Base-by-base conservation (phyloP, 129 eudicot genomes). In the Pittosporum tobira region DNA sequence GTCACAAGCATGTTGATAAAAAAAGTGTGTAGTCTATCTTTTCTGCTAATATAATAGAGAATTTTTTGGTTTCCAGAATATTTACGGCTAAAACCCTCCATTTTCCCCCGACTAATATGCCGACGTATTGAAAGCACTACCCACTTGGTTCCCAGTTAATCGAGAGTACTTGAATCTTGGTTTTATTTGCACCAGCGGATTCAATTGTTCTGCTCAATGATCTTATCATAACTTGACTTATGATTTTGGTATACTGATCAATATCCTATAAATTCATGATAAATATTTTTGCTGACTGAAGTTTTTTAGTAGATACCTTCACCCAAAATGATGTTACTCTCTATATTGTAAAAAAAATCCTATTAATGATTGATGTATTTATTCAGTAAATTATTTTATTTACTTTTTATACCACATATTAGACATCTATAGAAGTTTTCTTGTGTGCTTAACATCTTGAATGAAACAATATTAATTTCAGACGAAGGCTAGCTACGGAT, bases 401-500 rank as follows among this genome's bases (percentile, higher is more conserved):
- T 7, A 43, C 61, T 18, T 0, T 14, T n/a, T n/a, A n/a, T 26
- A 13, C n/a, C 36, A 18, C 24, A 55, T 8, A 29, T 20, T 30
- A 19, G 0, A 10, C 26, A 31, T 55, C 8, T 5, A 9, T 30
- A 30, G 2, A n/a, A n/a, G 14, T 31, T 12, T 25, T 0, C 12
- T 29, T 16, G n/a, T 30, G 45, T 19, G 0, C 21, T 3, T 19
- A 45, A 40, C 42, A 22, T 31, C 48, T 30, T 51, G 18, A 27
- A 18, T 37, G 34, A 38, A 38, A 46, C 48, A 27, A 47, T 64
- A 43, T 64, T 13, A 48, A 52, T 73, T 30, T 61, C 76, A 85
- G 95, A 55, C 81, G 95, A 63, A 70, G 95, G 75, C 57, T 81
- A 71, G 86, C 72, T 18, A 66, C 63, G 24, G 95, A 85, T 51